Base-by-base conservation (phyloP, 495 filamentous ascomycete species). In the Astrothelium macrocarpum region DNA sequence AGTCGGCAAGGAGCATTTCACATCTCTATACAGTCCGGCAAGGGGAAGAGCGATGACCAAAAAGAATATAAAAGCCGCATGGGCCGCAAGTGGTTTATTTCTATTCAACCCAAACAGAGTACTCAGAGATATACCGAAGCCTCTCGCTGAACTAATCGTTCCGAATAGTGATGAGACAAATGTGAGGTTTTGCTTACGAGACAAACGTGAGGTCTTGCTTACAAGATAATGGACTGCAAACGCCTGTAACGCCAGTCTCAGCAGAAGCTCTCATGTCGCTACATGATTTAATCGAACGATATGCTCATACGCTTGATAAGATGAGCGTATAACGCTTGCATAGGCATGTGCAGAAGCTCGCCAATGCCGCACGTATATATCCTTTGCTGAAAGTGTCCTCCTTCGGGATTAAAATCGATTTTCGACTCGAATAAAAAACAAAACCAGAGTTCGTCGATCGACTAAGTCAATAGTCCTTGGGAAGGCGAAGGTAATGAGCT, bases 1-100 rank as follows among this genome's bases (percentile, higher is more conserved):
- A 45, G 43, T 66, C 61, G 62, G 64, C 18, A 66, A 66, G 49
- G 62, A 66, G 46, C 64, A 66, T 61, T 66, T 66, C 32, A 60
- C 53, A 3, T 66, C 14, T 65, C 32, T 66, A 31, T 63, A 64
- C 39, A 9, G 62, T 53, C 64, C 46, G 31, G 64, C 64, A 29
- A 64, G 64, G 61, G 31, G 58, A 5, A 65, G 25, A 43, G 59
- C 59, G 59, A 7, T 61, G 5, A 61, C 59, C n/a, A 7, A 7
- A 4, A 32, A 25, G 18, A 49, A 5, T 32, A 61, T 61, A 14
- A 2, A 9, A 10, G 28, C 59, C 29, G 59, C 7, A 43, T 61
- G 59, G 59, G 20, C 34, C 16, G 25, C 5, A 26, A 45, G 5
- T 12, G 59, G 59, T 61, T 61, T 61, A 23, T 61, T n/a, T 20